These are phyloP conservation scores for Botrytis fabae DNA, from an alignment of 2,329 filamentous ascomycete genomes.

Conservation along the genomic window DNA sequence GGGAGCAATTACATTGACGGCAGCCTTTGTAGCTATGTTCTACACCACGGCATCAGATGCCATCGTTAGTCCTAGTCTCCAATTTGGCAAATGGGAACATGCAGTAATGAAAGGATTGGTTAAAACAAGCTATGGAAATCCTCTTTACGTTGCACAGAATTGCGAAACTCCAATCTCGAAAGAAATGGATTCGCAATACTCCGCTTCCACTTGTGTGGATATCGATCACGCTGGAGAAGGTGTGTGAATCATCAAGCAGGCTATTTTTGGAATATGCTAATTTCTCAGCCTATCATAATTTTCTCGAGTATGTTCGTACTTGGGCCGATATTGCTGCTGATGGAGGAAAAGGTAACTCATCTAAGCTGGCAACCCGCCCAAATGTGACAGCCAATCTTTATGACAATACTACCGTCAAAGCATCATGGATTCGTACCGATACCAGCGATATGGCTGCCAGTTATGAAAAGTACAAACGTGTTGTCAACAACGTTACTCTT, in stretches of 20 bases:
- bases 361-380: conserved; percentile 52
- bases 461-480: conserved; percentile 52
- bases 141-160: conserved; percentile 51
- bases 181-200: conserved; percentile 44
- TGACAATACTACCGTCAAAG: conserved; percentile 71
- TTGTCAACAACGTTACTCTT: conserved; percentile 74
- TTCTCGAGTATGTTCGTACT: conserved; percentile 57
- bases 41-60: conserved; percentile 78
- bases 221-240: conserved; percentile 68
- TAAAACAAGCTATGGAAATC: conserved; percentile 63
- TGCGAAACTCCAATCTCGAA: conserved; percentile 63
- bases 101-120: conserved; percentile 57
- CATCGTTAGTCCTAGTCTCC: conserved; percentile 71
- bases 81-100: conserved; percentile 53
- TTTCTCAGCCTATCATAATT: conserved; percentile 61
- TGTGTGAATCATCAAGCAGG: conserved; percentile 31
- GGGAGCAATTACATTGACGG: conserved; percentile 63
- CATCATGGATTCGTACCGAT: conserved; percentile 65
- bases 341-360: conserved; percentile 46
- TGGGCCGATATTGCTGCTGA: conserved; percentile 52
- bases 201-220: conserved; percentile 61
- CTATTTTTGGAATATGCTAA: not conserved
- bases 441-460: conserved; percentile 53
- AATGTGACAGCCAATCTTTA: conserved; percentile 62
- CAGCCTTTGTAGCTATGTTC: conserved; percentile 65